A percentile compares a stretch with the other conserved stretches of the same genome.
phyloP scores from a whole-genome alignment of 139 green algal genomes.

The Asterochloris erici region DNA sequence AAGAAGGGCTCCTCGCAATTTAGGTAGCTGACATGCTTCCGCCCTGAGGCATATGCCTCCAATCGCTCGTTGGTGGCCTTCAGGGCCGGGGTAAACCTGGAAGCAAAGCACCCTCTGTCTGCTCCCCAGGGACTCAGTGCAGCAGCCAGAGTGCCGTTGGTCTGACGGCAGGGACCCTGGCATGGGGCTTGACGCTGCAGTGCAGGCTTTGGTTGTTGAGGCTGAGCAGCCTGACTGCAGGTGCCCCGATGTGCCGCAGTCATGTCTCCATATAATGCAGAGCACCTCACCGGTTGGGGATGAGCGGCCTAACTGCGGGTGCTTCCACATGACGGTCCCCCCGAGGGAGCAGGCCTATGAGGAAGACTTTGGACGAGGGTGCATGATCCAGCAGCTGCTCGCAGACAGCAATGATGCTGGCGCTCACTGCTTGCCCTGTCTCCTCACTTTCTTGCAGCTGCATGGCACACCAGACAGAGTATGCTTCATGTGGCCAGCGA shows the following conservation, averaged over 20 bases:
- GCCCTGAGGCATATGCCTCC: neutral
- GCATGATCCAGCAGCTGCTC: constrained; percentile 15
- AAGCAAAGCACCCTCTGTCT: too few species aligned
- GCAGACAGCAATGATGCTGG: constrained; percentile 11
- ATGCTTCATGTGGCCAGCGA: too few species aligned
- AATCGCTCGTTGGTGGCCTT: constrained; percentile 12
- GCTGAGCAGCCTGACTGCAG: too few species aligned
- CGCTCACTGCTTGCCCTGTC: neutral
- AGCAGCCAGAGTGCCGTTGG: too few species aligned
- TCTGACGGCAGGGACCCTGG: too few species aligned
- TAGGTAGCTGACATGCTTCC: constrained; percentile 1
- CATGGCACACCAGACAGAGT: neutral
- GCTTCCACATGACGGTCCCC: constrained; percentile 7
- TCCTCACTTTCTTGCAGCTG: constrained; percentile 14
- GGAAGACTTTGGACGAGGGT: neutral
- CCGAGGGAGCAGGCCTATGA: constrained; percentile 1
- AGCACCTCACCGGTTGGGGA: constrained; percentile 12
- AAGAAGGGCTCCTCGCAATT: neutral
- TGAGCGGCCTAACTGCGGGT: neutral
- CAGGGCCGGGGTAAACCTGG: constrained; percentile 6
- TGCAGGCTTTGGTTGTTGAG: too few species aligned
- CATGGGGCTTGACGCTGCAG: too few species aligned
- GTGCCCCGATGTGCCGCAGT: too few species aligned
- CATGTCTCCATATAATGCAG: neutral
- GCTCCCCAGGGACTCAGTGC: too few species aligned